Conservation (phyloP, 768 basidiomycete genomes). For the Rhodotorula babjevae region DNA sequence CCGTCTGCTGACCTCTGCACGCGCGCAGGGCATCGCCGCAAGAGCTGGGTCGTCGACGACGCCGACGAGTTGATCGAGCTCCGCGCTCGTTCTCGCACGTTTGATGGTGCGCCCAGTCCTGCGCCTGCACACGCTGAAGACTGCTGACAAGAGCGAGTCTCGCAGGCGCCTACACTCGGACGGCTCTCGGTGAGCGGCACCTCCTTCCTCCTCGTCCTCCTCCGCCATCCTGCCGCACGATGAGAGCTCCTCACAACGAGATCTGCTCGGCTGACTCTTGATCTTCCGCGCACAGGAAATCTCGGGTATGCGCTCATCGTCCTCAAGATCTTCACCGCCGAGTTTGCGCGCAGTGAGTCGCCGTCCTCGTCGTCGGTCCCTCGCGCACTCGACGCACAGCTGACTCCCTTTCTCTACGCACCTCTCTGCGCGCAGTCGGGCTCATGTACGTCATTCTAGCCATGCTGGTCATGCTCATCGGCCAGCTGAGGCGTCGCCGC, state of each 20-base stretch:
- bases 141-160: not conserved
- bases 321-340: constrained; percentile 68
- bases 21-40: constrained; percentile 13
- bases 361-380: no score
- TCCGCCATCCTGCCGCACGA: no score
- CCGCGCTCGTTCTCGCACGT: constrained; percentile 73
- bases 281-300: constrained; percentile 47
- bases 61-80: constrained; percentile 49
- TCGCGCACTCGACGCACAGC: no score
- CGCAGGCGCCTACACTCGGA: constrained; percentile 67
- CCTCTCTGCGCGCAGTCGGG: constrained; percentile 38
- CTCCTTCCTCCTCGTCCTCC: not conserved
- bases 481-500: constrained; percentile 61
- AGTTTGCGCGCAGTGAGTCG: constrained; percentile 66
- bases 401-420: not conserved
- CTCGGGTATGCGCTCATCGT: constrained; percentile 70
- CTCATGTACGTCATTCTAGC: constrained; percentile 52
- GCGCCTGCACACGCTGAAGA: not conserved
- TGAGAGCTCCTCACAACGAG: no score
- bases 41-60: constrained; percentile 2
- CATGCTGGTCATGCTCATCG: constrained; percentile 56
- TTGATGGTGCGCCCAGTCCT: constrained; percentile 50
- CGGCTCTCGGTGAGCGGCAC: constrained; percentile 55
- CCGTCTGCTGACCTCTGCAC: not conserved
- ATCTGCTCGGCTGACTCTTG: no score